phyloP scores from a whole-genome alignment of 106 monocot species.

The Iris macrosiphon region DNA sequence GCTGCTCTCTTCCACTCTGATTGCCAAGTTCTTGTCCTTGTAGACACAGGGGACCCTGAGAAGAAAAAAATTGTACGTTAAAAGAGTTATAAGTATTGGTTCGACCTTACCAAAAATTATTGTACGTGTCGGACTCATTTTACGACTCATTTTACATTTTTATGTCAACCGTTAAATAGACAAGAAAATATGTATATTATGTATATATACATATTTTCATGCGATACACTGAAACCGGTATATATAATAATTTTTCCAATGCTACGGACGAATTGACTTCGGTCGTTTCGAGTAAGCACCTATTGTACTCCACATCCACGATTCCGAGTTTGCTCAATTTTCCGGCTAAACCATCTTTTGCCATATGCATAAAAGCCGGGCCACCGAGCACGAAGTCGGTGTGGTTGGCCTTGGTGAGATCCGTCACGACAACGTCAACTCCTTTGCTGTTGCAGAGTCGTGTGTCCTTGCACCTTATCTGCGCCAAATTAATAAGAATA shows the following conservation, averaged over 20 bases:
- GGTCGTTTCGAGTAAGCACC: constrained; percentile 23
- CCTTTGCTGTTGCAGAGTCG: constrained; percentile 45
- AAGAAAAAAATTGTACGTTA: background rate
- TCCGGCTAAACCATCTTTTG: constrained; percentile 22
- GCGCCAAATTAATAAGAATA: background rate
- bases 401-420: constrained; percentile 37
- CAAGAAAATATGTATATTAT: too few species aligned
- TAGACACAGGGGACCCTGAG: constrained; percentile 72
- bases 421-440: constrained; percentile 60
- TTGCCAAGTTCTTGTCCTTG: constrained; percentile 41
- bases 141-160: background rate
- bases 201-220: too few species aligned
- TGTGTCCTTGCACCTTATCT: constrained; percentile 69
- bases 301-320: constrained; percentile 64
- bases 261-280: background rate
- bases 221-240: background rate
- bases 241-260: background rate
- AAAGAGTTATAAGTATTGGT: too few species aligned
- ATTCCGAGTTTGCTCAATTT: constrained; percentile 18
- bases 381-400: constrained; percentile 56
- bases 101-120: too few species aligned
- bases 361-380: constrained; percentile 62
- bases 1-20: constrained; percentile 73
- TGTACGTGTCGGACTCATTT: too few species aligned
- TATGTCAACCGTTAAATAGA: background rate